phyloP scores from a whole-genome alignment of 345 rosid genomes.

The Noccaea caerulescens region DNA sequence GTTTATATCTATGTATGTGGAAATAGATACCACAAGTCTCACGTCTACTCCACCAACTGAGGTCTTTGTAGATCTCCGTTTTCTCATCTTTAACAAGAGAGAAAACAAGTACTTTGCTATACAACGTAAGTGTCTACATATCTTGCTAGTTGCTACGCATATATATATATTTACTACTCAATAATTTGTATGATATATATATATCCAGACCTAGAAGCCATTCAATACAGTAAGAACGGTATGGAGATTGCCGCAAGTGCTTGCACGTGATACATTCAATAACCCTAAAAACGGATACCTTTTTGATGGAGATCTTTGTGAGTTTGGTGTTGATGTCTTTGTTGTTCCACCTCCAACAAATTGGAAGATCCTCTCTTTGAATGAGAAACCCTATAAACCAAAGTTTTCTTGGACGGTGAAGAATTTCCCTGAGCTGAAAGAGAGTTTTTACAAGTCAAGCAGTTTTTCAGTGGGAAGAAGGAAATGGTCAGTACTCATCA shows the following conservation, averaged over 20 bases:
- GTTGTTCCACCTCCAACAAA: neutral
- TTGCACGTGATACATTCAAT: neutral
- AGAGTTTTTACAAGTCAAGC: fast-evolving
- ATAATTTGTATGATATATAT: too few relatives aligned
- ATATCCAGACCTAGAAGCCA: too few relatives aligned
- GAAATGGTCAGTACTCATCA: neutral
- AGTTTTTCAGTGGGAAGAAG: neutral
- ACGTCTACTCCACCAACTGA: too few relatives aligned
- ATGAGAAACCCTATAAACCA: neutral
- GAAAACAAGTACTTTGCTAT: neutral
- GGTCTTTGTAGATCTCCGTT: too few relatives aligned
- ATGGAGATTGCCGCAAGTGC: neutral
- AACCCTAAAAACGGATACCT: neutral
- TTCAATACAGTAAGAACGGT: too few relatives aligned
- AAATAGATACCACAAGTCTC: neutral
- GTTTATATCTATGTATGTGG: constrained; percentile 22
- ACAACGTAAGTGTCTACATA: neutral
- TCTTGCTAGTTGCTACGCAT: neutral
- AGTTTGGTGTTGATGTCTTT: constrained; percentile 28
- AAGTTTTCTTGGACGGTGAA: neutral
- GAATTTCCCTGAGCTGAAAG: neutral
- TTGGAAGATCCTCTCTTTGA: neutral
- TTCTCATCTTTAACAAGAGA: too few relatives aligned
- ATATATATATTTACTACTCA: too few relatives aligned
- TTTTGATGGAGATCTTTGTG: constrained; percentile 16